These are phyloP conservation scores for Fusarium sp. DNA, from an alignment of 2,329 filamentous ascomycete genomes.

Conservation along the genomic window DNA sequence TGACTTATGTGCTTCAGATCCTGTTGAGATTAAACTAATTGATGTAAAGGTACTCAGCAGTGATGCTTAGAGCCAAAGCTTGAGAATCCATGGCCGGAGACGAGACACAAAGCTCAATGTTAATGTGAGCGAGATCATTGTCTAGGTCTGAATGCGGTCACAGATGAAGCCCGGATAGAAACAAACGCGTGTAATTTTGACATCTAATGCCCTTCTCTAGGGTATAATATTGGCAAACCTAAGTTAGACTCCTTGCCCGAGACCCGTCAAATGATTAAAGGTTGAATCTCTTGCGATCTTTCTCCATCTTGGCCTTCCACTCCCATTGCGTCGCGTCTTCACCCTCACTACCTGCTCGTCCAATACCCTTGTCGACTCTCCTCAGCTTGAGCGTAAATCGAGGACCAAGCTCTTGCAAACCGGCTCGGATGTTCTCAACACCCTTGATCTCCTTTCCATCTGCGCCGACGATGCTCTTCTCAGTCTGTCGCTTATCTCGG, in stretches of 20 bases:
- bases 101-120: not conserved
- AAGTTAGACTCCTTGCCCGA: conserved; percentile 19
- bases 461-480: conserved; percentile 85
- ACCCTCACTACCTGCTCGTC: conserved; percentile 74
- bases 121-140: not conserved
- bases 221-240: conserved; percentile 18
- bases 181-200: not conserved
- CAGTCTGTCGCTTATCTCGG: conserved; percentile 85
- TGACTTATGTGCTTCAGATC: not conserved
- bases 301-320: conserved; percentile 97
- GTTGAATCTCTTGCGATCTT: conserved; percentile 92
- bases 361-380: conserved; percentile 90
- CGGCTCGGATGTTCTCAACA: conserved; percentile 86
- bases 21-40: conserved; percentile 3
- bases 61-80: conserved; percentile 60
- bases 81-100: not conserved
- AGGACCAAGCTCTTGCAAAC: conserved; percentile 90
- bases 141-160: not conserved
- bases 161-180: not conserved
- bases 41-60: conserved; percentile 57
- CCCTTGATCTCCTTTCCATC: conserved; percentile 88
- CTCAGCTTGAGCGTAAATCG: conserved; percentile 82
- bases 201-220: conserved; percentile 6
- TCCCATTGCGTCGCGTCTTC: conserved; percentile 89
- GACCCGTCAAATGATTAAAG: conserved; percentile 64